Evolutionary conservation across 1,284 basidiomycete genomes (phyloP).

Genomic region (Wolfiporia cocos): DNA sequence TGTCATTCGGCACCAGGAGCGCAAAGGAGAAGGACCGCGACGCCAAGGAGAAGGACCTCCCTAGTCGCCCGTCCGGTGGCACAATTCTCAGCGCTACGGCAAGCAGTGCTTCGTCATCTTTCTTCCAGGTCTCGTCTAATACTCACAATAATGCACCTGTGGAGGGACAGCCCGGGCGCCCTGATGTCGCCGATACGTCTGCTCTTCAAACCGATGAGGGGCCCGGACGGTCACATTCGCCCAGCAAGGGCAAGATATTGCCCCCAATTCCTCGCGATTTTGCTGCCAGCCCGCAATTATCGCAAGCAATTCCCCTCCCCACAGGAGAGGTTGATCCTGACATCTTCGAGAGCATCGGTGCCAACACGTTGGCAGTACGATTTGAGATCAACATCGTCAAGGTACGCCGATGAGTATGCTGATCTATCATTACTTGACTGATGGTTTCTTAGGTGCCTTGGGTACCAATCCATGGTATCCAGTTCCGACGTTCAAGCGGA

Average conservation of each 20-base stretch:
- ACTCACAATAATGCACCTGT: conserved; percentile 41
- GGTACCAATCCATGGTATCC: conserved; percentile 91
- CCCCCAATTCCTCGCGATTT: conserved; percentile 66
- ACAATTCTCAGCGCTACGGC: conserved; percentile 52
- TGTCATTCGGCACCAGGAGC: conserved; percentile 57
- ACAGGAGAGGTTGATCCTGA: conserved; percentile 63
- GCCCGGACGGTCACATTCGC: conserved; percentile 32
- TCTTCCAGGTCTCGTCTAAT: conserved; percentile 67
- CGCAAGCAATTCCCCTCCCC: conserved; percentile 42
- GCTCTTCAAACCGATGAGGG: conserved; percentile 31
- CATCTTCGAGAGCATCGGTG: conserved; percentile 66
- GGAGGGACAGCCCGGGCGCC: conserved; percentile 27
- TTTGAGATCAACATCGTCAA: conserved; percentile 96
- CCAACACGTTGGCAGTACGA: conserved; percentile 76
- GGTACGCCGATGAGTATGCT: conserved; percentile 41
- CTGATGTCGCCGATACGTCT: conserved; percentile 25
- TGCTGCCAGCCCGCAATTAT: conserved; percentile 29
- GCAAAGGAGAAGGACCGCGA: conserved; percentile 31
- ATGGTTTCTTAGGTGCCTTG: conserved; percentile 70
- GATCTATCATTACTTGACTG: background rate
- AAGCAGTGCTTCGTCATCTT: conserved; percentile 72
- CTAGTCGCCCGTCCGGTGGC: conserved; percentile 45
- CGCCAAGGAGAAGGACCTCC: conserved; percentile 37
- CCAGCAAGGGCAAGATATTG: conserved; percentile 51
- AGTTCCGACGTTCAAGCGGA: conserved; percentile 89